phyloP scores from a whole-genome alignment of 768 basidiomycete genomes.

The Leucosporidium creatinivorum region DNA sequence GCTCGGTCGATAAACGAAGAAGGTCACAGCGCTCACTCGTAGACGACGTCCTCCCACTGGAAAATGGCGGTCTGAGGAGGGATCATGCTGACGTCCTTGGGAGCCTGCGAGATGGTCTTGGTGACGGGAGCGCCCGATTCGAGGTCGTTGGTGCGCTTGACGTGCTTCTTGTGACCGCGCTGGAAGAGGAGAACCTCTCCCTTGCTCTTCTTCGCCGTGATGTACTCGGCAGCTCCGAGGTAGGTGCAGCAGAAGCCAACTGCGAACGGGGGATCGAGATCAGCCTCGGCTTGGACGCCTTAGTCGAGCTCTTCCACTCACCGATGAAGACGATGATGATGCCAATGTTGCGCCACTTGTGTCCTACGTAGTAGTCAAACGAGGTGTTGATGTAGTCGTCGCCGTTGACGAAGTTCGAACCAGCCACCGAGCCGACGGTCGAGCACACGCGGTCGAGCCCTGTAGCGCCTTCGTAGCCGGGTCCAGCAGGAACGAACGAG shows the following conservation, averaged over 20 bases:
- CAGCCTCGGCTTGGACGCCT: too few species aligned
- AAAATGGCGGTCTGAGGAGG: conserved; percentile 1
- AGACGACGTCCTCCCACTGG: neutral
- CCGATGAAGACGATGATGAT: conserved; percentile 35
- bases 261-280: conserved; percentile 35
- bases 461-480: neutral
- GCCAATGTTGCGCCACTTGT: conserved; percentile 46
- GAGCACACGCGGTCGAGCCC: neutral
- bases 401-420: conserved; percentile 49
- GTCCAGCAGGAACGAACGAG: neutral
- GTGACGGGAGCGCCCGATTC: neutral
- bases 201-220: conserved; percentile 21
- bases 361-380: conserved; percentile 43
- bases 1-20: too few species aligned
- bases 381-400: conserved; percentile 57
- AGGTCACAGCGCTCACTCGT: neutral
- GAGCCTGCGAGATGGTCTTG: neutral
- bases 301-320: neutral
- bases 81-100: neutral
- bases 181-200: conserved; percentile 23
- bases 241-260: neutral
- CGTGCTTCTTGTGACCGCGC: conserved; percentile 14
- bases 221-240: neutral
- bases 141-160: conserved; percentile 6
- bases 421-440: conserved; percentile 46